Evolutionary conservation across 2,329 filamentous ascomycete species (phyloP).

Genomic region (Neonectria sp.): DNA sequence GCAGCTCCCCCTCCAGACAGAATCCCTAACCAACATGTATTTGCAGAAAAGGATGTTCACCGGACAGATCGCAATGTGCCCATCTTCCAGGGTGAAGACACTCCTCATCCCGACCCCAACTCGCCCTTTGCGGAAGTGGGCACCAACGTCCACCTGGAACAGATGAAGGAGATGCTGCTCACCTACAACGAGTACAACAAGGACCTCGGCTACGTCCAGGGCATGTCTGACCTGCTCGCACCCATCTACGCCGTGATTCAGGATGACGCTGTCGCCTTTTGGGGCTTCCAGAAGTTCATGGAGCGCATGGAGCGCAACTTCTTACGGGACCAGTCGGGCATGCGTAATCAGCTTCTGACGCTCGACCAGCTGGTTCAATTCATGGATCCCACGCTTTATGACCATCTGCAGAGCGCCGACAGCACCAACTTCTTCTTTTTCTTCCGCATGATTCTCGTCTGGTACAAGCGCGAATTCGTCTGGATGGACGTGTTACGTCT

Average conservation of each 20-base stretch:
- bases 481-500: constrained; percentile 89
- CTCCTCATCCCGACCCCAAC: constrained; percentile 94
- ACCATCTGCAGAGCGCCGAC: constrained; percentile 90
- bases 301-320: constrained; percentile 98
- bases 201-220: constrained; percentile 96
- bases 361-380: constrained; percentile 96
- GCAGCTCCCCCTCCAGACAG: background rate
- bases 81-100: constrained; percentile 97
- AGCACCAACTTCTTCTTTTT: constrained; percentile 99
- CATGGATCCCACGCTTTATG: constrained; percentile 95
- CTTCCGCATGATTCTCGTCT: constrained; percentile 98
- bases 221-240: constrained; percentile 97
- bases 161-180: constrained; percentile 99
- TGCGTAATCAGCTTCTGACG: constrained; percentile 91
- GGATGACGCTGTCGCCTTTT: constrained; percentile 97
- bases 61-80: constrained; percentile 94
- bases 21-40: constrained; percentile 33
- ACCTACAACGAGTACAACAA: constrained; percentile 99
- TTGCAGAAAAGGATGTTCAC: constrained; percentile 96
- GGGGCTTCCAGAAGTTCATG: constrained; percentile 98
- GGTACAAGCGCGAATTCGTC: constrained; percentile 98
- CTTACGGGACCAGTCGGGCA: constrained; percentile 93
- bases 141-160: constrained; percentile 97
- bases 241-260: constrained; percentile 98
- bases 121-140: constrained; percentile 94